phyloP scores from a whole-genome alignment of 176 grass and related monocot species.

The Thalia dealbata region DNA sequence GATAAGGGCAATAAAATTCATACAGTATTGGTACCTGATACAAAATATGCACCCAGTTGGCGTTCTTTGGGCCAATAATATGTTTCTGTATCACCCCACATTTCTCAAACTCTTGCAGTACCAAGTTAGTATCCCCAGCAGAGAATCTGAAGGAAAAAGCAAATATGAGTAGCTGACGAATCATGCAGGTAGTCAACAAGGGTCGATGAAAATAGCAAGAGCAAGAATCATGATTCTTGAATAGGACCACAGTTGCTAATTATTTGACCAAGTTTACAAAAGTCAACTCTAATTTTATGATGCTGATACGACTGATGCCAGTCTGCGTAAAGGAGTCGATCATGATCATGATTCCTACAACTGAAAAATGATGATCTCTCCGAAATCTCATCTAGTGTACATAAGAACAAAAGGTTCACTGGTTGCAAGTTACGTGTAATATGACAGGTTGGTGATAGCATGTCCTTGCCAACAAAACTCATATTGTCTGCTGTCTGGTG shows the following conservation, averaged over 20 bases:
- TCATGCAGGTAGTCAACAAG: neutral
- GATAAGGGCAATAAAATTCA: neutral
- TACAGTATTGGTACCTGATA: slow-evolving; percentile 49
- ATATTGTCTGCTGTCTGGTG: neutral
- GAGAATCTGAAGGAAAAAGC: slow-evolving; percentile 45
- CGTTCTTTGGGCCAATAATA: slow-evolving; percentile 51
- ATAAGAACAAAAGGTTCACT: neutral
- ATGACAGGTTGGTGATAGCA: neutral
- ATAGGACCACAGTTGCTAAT: neutral
- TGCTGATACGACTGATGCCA: neutral
- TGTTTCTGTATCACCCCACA: slow-evolving; percentile 84
- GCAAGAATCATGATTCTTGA: neutral
- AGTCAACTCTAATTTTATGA: neutral
- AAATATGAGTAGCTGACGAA: neutral
- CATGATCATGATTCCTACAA: neutral
- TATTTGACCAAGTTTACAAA: neutral
- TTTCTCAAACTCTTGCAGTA: slow-evolving; percentile 80
- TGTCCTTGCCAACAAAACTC: neutral
- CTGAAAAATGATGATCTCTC: neutral
- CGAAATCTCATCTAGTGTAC: neutral
- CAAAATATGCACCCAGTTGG: slow-evolving; percentile 91
- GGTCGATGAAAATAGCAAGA: slow-evolving; percentile 4
- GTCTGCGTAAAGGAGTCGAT: neutral
- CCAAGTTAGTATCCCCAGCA: slow-evolving; percentile 57
- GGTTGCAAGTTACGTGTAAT: neutral